Evolutionary conservation across 306 rosid species (phyloP), one percentile per base, ranked within the genome.

Genomic region (Begonia masoniana): DNA sequence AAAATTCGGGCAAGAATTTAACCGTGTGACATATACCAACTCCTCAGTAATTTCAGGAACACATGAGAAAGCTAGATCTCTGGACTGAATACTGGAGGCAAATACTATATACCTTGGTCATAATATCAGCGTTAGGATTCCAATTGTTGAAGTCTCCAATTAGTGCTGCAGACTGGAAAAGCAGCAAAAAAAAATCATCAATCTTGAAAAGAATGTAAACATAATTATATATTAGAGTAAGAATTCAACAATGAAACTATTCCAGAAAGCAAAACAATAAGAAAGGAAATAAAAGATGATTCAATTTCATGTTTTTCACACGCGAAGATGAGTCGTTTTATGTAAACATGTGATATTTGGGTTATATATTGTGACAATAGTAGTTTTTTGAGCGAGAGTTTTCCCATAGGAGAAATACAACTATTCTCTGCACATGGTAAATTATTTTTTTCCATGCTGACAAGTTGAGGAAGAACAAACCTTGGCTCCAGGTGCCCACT

Each of bases 401-500:
- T 21, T 21, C 24, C 24, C 24, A 21, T 21, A 21, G 24, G 24
- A 21, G 24, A 21, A 21, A 21, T 21, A 21, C 24, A 21, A 21
- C 24, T 21, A 21, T 21, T 21, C 24, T 21, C 24, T 21, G 24
- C 24, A 21, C 24, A 12, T 17, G 19, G 43, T 42, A 56, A 56
- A 56, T 56, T 41, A 17, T 15, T 41, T 15, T 13, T 42, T 35
- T 17, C 3, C 3, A 42, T 36, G 19, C 10, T 50, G 43, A 42
- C 9, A 13, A 57, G 48, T 12, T 16, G 41, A 41, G 58, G 51
- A 54, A 50, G 57, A 57, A 69, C 73, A 15, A 76, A 91, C 97
- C 97, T 67, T 83, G 56, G 97, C 97, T 63, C 81, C 97, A 50
- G 97, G 97, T 31, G 97, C 97, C 97, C 97, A 91, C 72, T 91